phyloP scores from a whole-genome alignment of 257 asterid species.

The Lantana camara region DNA sequence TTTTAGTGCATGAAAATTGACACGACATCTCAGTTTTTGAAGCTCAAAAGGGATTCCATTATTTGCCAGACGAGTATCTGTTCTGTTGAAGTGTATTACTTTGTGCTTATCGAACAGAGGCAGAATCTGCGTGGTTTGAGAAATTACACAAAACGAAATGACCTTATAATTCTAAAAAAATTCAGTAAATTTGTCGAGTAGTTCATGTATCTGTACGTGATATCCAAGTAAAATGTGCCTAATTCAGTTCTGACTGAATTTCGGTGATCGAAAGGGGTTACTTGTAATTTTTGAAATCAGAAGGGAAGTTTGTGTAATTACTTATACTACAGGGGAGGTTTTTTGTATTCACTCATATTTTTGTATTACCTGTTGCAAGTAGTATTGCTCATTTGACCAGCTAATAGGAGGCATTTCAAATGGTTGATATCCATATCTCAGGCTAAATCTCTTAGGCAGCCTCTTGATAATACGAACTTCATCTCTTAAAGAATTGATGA shows the following conservation, averaged over 20 bases:
- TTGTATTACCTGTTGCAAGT: constrained; percentile 60
- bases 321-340: no score
- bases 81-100: constrained; percentile 72
- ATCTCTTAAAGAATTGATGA: constrained; percentile 71
- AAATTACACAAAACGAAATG: no score
- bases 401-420: constrained; percentile 75
- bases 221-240: no score
- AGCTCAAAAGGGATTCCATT: constrained; percentile 69
- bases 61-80: constrained; percentile 73
- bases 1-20: constrained; percentile 68
- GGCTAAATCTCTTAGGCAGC: constrained; percentile 61
- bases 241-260: no score
- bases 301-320: no score
- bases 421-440: constrained; percentile 51
- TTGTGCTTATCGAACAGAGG: constrained; percentile 65
- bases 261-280: no score
- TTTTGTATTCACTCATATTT: no score
- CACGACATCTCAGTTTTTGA: constrained; percentile 75
- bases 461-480: constrained; percentile 71
- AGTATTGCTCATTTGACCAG: constrained; percentile 81
- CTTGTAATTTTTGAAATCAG: no score
- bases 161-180: no score
- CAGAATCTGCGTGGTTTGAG: constrained; percentile 56
- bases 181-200: background rate
- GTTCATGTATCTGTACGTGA: background rate